Evolutionary conservation across 2,329 filamentous ascomycete genomes (phyloP), one percentile per base, ranked within the genome.

Genomic region (Ophiostoma quercus): DNA sequence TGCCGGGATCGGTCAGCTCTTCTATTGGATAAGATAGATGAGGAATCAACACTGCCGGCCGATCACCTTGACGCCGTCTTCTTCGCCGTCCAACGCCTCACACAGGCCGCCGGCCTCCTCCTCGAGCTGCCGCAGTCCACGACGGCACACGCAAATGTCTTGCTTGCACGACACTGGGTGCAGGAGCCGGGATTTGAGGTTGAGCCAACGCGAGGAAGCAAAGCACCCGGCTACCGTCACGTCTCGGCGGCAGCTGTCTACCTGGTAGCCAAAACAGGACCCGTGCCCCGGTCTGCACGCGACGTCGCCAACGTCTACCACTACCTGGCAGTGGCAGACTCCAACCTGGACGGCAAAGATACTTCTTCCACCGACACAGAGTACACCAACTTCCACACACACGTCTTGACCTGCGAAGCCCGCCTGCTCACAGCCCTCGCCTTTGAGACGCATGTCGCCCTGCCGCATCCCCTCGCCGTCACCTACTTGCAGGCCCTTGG

Each of bases 401-500:
- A 84, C 16, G 83, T 98, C 5, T 84, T 96, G 63, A 81, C 84
- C n/a, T 85, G 89, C 67, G 95, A 99, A 79, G 87, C 90, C 3
- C 87, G 88, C 57, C 87, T 98, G 22, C 84, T 98, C 1, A 87
- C 88, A 71, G 84, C 87, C 0, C 83, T 97, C 0, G 88, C 89
- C 16, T 98, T 97, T 79, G 87, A 96, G 75, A 91, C 90, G 1
- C 92, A 95, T 74, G 92, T 96, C 12, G 88, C 92, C 0, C 84
- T 97, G 0, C 95, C 95, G 0, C 92, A 98, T 76, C 86, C 91
- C 0, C 86, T 98, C 16, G 92, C 92, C 71, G 86, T 98, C 71
- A 97, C 94, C 6, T 99, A 98, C 77, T 86, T 98, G 0, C 94
- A 98, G 79, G 90, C 94, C 0, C 86, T 99, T 22, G 92, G 92